Evolutionary conservation across 495 filamentous ascomycete genomes (phyloP), one percentile per base, ranked within the genome.

Genomic region (Penicillium verhagenii): DNA sequence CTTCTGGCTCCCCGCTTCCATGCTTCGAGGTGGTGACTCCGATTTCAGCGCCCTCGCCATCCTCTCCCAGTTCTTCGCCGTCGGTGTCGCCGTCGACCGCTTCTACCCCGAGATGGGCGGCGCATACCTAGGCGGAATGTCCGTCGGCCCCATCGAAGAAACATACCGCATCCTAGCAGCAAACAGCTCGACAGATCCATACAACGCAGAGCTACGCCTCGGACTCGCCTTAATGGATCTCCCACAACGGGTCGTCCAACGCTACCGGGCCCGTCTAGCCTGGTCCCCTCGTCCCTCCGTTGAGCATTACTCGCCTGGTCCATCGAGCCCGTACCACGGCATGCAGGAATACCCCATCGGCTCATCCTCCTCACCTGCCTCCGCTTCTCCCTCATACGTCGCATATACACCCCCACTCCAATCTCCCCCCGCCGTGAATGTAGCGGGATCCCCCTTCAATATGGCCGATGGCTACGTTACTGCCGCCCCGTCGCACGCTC

Each of bases 91-190:
- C 31, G 81, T 98, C 68, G 95, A 97, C 70, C 88, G 89, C 26
- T 82, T 96, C 42, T 96, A 93, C 67, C 91, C 92, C 8, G 92
- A 96, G 63, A 82, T 96, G 53, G 93, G 90, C 46, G 87, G 90
- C 19, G 86, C 91, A 35, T 96, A 91, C 61, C 86, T 95, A 50
- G 90, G 88, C 19, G 86, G 88, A 59, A 72, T 93, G 64, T 85
- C 86, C 4, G 76, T 91, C 43, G 79, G 81, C 2, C 87, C 88
- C 2, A 87, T 92, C 28, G 89, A 91, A 65, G 84, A 92, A 62
- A 92, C 91, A 42, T 84, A 88, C 52, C 80, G 81, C 39, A 84
- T 76, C 14, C 60, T 79, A 14, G 57, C 67, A 11, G 39, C 67
- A 6, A 57, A 74, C 44, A 74, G 61, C 52, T 58, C 70, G 0